These are phyloP conservation scores for Psilocybe tampanensis DNA, from an alignment of 768 basidiomycete species.

Conservation along the genomic window DNA sequence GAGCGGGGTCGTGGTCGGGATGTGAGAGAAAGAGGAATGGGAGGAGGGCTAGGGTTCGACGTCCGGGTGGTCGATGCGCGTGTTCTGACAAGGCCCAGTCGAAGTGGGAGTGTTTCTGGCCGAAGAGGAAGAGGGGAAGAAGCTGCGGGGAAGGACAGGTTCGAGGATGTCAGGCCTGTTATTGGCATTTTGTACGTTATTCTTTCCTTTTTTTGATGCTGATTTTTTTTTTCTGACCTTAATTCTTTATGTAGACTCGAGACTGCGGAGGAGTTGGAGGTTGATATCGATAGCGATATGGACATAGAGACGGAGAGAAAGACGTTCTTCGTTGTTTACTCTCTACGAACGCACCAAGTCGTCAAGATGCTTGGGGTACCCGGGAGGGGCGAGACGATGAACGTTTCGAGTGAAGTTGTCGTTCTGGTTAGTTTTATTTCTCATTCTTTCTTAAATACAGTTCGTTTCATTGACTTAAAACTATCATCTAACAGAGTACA, in stretches of 20 bases:
- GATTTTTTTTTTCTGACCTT: conserved; percentile 25
- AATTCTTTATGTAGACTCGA: conserved; percentile 22
- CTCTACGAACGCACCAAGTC: conserved; percentile 42
- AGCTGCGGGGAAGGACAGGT: conserved; percentile 28
- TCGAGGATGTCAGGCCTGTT: conserved; percentile 27
- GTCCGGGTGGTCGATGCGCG: conserved; percentile 36
- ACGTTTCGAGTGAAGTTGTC: conserved; percentile 50
- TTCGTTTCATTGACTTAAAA: background rate
- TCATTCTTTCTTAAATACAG: background rate
- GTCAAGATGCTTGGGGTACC: conserved; percentile 48
- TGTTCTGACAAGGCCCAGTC: conserved; percentile 36
- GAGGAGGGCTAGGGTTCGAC: background rate
- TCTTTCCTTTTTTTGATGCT: conserved; percentile 31
- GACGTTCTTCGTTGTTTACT: conserved; percentile 32
- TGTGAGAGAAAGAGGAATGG: background rate
- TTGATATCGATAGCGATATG: background rate
- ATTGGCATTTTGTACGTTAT: conserved; percentile 38
- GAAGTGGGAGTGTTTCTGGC: background rate
- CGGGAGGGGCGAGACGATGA: conserved; percentile 34
- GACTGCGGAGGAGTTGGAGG: conserved; percentile 6
- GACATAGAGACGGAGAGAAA: conserved; percentile 7
- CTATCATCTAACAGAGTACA: conserved; percentile 50
- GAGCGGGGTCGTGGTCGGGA: background rate
- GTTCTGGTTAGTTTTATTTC: conserved; percentile 51
- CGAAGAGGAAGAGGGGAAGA: too few species aligned